These are phyloP conservation scores for Aspergillus haitiensis DNA, from an alignment of 495 filamentous ascomycete genomes.

Conservation along the genomic window DNA sequence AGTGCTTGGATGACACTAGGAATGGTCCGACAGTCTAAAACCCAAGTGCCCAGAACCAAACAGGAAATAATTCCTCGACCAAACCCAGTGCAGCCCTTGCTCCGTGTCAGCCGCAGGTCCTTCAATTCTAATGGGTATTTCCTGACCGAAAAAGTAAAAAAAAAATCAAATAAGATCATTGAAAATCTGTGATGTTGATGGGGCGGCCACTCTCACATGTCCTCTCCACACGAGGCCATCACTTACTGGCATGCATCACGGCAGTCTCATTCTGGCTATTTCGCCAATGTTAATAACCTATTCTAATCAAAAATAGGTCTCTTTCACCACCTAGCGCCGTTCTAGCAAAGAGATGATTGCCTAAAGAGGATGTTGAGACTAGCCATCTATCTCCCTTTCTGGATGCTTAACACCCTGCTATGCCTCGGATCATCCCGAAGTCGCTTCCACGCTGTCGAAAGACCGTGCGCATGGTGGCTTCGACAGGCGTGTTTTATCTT, in stretches of 20 bases:
- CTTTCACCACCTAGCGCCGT: background rate
- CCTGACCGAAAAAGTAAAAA: background rate
- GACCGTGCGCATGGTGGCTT: background rate
- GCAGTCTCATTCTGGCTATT: background rate
- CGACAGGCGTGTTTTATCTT: background rate
- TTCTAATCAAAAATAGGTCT: background rate
- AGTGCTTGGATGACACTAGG: constrained; percentile 9
- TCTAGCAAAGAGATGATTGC: background rate
- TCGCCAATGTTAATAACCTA: background rate
- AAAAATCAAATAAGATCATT: too few species aligned
- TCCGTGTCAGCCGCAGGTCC: background rate
- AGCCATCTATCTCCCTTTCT: background rate
- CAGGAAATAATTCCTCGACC: background rate
- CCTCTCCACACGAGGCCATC: background rate
- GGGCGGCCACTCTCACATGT: background rate
- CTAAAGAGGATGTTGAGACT: background rate
- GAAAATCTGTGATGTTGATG: background rate
- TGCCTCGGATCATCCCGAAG: background rate
- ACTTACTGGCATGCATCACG: background rate
- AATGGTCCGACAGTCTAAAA: constrained; percentile 19
- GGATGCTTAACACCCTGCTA: background rate
- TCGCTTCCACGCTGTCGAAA: background rate
- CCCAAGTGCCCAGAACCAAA: constrained; percentile 1
- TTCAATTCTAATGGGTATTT: background rate
- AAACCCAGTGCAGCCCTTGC: background rate